Evolutionary conservation across 148 eudicot species (phyloP), one percentile per base, ranked within the genome.

Genomic region (Cornus suecica): DNA sequence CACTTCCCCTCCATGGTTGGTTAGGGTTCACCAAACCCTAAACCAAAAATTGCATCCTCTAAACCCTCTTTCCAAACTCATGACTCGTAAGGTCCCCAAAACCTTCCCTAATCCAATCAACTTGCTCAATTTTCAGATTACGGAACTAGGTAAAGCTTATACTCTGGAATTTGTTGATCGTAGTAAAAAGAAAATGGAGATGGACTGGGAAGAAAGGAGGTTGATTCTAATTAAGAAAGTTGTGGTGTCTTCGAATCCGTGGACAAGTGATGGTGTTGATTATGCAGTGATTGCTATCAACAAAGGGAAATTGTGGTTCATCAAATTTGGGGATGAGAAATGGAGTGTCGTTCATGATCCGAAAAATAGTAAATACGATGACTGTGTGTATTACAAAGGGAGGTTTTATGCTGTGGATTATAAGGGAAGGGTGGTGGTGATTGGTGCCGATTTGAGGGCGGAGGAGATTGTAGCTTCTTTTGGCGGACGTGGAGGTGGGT

Each of bases 391-490:
- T 29, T 42, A 66, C 42, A 31, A 31, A 24, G 69, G 69, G 11
- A 18, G 31, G 10, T 66, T 66, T 24, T 66, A 66, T 66, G 69
- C 69, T 7, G 69, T 66, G 69, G 69, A 66, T 24, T 3, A 30
- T 32, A 16, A 22, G 31, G 69, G 69, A 66, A 31, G 69, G 69
- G 20, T 13, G 8, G 69, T 66, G 8, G 42, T 66, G 42, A 66
- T 66, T 66, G 42, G 23, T 20, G 30, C 42, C 34, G 42, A 66
- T 10, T 66, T 66, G 69, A 66, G 8, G 42, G 14, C 69, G 1
- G n/a, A 66, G 41, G 42, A 30, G 31, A 22, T 15, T 2, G 69
- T 13, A 18, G 9, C 23, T 2, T 30, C 68, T 3, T 16, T 30
- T 15, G 68, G 68, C 8, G 2, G 1, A 6, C 3, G 2, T 16